Conservation (phyloP, 1,284 basidiomycete genomes). For the Ganoderma meredithae region DNA sequence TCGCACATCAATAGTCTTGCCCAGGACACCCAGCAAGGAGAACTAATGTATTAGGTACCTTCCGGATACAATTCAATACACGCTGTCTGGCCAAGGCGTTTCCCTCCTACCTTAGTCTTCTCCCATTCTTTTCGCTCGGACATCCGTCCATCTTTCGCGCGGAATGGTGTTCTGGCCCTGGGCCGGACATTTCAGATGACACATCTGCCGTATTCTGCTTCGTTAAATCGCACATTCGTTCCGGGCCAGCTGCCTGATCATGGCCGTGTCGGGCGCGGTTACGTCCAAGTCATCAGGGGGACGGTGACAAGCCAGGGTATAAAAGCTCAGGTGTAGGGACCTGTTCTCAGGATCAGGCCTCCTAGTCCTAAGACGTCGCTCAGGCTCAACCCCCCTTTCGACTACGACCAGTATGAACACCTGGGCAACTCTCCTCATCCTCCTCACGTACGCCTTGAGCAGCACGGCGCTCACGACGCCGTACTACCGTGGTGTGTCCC, state of each 20-base stretch:
- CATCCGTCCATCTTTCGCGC: not conserved
- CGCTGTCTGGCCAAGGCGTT: not conserved
- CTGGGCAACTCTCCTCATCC: conserved; percentile 17
- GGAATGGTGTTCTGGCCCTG: not conserved
- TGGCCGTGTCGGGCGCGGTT: not conserved
- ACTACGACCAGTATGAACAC: conserved; percentile 22
- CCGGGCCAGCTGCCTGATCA: not conserved
- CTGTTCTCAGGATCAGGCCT: not conserved
- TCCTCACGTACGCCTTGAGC: conserved; percentile 21
- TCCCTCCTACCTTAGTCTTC: not conserved
- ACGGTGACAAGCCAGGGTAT: not conserved
- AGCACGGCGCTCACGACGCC: conserved; percentile 25
- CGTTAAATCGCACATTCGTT: not conserved
- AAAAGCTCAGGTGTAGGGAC: not conserved
- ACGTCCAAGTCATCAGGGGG: not conserved
- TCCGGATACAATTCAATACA: not conserved
- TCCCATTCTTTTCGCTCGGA: conserved; percentile 2
- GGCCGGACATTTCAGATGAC: not conserved
- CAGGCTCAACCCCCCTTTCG: not conserved
- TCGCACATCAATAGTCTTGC: not conserved
- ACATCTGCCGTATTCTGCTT: not conserved
- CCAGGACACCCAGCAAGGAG: not conserved
- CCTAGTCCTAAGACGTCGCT: not conserved
- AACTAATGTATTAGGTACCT: conserved; percentile 3
- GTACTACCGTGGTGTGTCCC: conserved; percentile 22